A percentile compares a stretch with the other conserved stretches of the same genome.
Conservation (phyloP, 1,284 basidiomycete species). For the Boletus sp. region DNA sequence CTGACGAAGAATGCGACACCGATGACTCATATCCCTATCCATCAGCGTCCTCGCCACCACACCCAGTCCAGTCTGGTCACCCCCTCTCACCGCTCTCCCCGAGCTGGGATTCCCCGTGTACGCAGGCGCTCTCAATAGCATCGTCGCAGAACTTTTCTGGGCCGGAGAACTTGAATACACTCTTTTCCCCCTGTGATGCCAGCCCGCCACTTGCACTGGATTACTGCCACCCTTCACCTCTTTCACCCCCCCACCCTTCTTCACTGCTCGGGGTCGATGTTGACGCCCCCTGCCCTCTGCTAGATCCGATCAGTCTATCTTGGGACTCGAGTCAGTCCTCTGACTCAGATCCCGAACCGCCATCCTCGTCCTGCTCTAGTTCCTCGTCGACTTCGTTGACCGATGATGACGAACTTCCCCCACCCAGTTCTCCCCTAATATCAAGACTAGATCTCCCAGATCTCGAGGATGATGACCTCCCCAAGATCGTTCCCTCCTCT, state of each 20-base stretch:
- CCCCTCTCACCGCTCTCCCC: constrained; percentile 39
- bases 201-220: constrained; percentile 13
- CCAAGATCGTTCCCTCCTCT: constrained; percentile 30
- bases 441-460: constrained; percentile 31
- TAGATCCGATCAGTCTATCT: constrained; percentile 22
- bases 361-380: constrained; percentile 12
- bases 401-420: constrained; percentile 22
- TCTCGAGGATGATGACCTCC: constrained; percentile 29
- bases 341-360: constrained; percentile 17
- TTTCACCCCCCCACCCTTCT: constrained; percentile 15
- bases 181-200: constrained; percentile 20
- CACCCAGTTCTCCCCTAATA: constrained; percentile 30
- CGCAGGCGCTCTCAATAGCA: constrained; percentile 14
- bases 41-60: constrained; percentile 18
- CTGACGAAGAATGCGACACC: constrained; percentile 20
- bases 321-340: constrained; percentile 15
- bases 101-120: constrained; percentile 24
- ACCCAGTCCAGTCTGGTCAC: constrained; percentile 12
- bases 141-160: constrained; percentile 20
- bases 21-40: constrained; percentile 20
- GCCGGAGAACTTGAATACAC: constrained; percentile 16
- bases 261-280: constrained; percentile 29
- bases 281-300: constrained; percentile 15
- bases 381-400: constrained; percentile 22
- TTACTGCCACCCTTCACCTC: constrained; percentile 16